These are phyloP conservation scores for Lithospermum erythrorhizon DNA, from an alignment of 257 asterid species.

Conservation along the genomic window DNA sequence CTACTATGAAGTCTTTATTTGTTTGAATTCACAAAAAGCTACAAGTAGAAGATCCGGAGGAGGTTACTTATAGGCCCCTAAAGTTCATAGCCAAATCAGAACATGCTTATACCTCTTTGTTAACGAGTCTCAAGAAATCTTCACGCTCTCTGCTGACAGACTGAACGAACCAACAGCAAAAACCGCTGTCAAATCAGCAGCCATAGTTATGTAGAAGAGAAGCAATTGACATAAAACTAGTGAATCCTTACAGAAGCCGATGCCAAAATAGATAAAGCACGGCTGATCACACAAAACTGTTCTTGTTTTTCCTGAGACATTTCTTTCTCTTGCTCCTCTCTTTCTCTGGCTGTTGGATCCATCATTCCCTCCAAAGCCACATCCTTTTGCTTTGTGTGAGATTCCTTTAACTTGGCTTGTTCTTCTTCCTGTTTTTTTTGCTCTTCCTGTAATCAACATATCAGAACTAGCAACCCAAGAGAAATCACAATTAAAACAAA, in stretches of 20 bases:
- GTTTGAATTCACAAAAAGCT: neutral
- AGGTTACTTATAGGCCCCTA: neutral
- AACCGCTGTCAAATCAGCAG: constrained; percentile 13
- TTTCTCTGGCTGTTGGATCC: constrained; percentile 57
- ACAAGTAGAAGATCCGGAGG: neutral
- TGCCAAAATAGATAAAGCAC: constrained; percentile 88
- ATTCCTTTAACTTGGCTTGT: constrained; percentile 66
- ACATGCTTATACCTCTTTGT: constrained; percentile 61
- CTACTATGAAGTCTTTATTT: neutral
- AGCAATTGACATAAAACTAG: constrained; percentile 9
- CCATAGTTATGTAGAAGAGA: constrained; percentile 12
- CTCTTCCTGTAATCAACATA: constrained; percentile 60
- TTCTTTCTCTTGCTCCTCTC: constrained; percentile 40
- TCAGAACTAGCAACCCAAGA: constrained; percentile 9
- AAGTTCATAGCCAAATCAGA: constrained; percentile 3
- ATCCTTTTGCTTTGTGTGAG: constrained; percentile 53
- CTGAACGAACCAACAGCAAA: constrained; percentile 37
- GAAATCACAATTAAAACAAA: neutral
- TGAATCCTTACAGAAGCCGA: constrained; percentile 69
- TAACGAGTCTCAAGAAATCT: constrained; percentile 88
- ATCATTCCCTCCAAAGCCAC: constrained; percentile 91
- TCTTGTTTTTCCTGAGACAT: constrained; percentile 59
- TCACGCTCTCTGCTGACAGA: constrained; percentile 97
- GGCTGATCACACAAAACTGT: constrained; percentile 83
- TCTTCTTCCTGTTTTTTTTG: constrained; percentile 81